phyloP scores from a whole-genome alignment of 805 yeast species.

The Candida stauntonica region DNA sequence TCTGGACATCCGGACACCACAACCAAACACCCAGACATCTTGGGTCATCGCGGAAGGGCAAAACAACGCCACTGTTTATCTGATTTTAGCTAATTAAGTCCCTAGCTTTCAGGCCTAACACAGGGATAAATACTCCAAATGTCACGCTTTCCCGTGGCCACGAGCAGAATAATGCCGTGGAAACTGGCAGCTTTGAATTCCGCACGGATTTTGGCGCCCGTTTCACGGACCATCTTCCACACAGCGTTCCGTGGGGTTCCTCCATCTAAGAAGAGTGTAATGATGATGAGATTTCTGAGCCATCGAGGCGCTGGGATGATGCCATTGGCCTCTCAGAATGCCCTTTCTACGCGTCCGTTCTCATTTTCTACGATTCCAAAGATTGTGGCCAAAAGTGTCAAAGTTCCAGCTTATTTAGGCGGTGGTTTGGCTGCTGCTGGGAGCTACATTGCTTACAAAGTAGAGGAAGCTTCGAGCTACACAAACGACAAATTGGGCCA shows the following conservation, averaged over 20 bases:
- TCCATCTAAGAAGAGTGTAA: too few species aligned
- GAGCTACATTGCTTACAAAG: slow-evolving; percentile 85
- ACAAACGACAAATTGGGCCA: slow-evolving; percentile 63
- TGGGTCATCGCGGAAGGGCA: too few species aligned
- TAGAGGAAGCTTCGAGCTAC: slow-evolving; percentile 76
- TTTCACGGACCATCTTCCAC: too few species aligned
- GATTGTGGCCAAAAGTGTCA: slow-evolving; percentile 48
- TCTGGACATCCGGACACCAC: slow-evolving; percentile 1
- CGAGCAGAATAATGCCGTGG: too few species aligned
- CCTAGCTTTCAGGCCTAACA: not conserved
- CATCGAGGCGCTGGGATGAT: too few species aligned
- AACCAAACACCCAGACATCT: too few species aligned
- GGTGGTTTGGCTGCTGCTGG: slow-evolving; percentile 94
- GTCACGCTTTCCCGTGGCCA: too few species aligned
- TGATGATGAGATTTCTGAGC: slow-evolving; percentile 10
- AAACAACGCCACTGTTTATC: not conserved
- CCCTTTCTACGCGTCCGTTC: slow-evolving; percentile 15
- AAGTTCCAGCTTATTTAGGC: slow-evolving; percentile 78
- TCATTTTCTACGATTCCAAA: slow-evolving; percentile 41
- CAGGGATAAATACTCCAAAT: too few species aligned
- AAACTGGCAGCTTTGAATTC: too few species aligned
- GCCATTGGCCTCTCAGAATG: too few species aligned
- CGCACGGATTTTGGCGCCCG: too few species aligned
- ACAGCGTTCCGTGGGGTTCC: too few species aligned
- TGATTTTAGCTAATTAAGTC: not conserved